Conservation (phyloP, 805 yeast species). For the Candida sakaeoensis region DNA sequence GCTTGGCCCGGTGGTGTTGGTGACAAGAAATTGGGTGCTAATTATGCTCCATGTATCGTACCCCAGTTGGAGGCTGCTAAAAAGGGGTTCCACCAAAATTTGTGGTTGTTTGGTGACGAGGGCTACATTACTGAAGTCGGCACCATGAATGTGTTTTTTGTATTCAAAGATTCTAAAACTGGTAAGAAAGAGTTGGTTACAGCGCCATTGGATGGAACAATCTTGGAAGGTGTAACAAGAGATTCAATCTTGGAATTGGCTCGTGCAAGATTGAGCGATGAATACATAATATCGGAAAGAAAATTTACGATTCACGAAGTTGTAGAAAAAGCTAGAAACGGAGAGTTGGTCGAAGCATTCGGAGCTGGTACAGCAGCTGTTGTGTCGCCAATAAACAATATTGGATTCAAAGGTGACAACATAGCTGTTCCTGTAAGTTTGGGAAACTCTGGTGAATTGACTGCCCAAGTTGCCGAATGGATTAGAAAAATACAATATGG, state of each 20-base stretch:
- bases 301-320: conserved; percentile 79
- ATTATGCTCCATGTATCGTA: conserved; percentile 91
- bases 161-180: conserved; percentile 52
- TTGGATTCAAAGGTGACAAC: conserved; percentile 72
- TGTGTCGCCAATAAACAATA: conserved; percentile 87
- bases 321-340: conserved; percentile 67
- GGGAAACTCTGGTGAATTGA: conserved; percentile 81
- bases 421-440: conserved; percentile 75
- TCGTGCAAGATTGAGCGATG: conserved; percentile 68
- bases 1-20: conserved; percentile 99
- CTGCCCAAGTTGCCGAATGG: conserved; percentile 81
- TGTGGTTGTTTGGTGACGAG: conserved; percentile 94
- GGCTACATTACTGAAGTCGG: conserved; percentile 90
- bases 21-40: conserved; percentile 93
- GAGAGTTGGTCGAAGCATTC: conserved; percentile 88
- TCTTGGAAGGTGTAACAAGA: conserved; percentile 94
- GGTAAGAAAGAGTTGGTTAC: conserved; percentile 92
- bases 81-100: conserved; percentile 91
- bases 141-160: conserved; percentile 93
- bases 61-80: conserved; percentile 89
- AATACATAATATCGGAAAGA: conserved; percentile 86
- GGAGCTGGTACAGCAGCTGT: conserved; percentile 99
- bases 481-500: conserved; percentile 91
- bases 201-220: conserved; percentile 96
- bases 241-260: conserved; percentile 79